Percentiles rank a stretch among this genome's conserved stretches.
Conservation (phyloP, 371 early-diverging fungal genomes). For the Blastocladiella emersonii region DNA sequence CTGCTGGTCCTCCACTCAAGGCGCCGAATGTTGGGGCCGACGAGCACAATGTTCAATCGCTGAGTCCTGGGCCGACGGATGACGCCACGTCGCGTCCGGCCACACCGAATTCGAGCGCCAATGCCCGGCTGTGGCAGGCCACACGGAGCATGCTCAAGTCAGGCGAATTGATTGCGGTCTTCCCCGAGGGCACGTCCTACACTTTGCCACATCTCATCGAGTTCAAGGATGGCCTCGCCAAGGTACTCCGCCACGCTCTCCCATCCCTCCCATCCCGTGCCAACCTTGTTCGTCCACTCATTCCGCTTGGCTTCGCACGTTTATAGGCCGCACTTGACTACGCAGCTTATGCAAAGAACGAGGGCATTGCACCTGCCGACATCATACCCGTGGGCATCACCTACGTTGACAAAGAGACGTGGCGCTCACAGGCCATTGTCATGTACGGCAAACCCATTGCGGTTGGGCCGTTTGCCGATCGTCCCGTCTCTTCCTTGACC, state of each 20-base stretch:
- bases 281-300: no score
- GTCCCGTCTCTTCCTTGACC: background rate
- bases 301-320: no score
- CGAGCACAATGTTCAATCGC: no score
- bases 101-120: no score
- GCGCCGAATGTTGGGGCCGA: no score
- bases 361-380: no score
- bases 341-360: no score
- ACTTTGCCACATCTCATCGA: conserved; percentile 4
- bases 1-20: no score
- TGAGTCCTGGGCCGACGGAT: no score
- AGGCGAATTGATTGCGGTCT: background rate
- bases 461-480: background rate
- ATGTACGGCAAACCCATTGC: background rate
- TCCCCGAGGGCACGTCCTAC: conserved; percentile 6
- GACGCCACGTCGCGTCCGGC: no score
- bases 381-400: conserved; percentile 1
- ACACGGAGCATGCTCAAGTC: background rate
- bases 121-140: background rate
- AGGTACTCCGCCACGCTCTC: background rate
- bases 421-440: background rate
- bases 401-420: background rate
- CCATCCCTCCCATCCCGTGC: no score
- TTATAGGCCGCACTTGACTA: no score
- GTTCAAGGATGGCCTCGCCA: background rate